Conservation (phyloP, 2,329 filamentous ascomycete genomes). For the Arthrobotrys iridis region DNA sequence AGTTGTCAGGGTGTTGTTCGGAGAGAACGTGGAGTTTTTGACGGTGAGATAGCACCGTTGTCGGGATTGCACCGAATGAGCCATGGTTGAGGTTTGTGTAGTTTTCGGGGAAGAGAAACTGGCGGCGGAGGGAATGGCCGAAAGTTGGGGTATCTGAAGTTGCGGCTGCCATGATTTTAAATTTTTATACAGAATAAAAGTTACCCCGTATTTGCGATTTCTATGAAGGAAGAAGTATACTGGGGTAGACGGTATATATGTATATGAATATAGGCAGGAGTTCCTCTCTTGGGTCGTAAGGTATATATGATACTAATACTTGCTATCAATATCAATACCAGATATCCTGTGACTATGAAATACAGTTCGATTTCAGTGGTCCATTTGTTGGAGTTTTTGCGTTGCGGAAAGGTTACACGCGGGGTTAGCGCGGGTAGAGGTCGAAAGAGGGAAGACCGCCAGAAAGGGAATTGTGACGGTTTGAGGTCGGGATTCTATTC, state of each 20-base stretch:
- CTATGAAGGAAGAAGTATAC: no score
- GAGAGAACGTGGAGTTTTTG: conserved; percentile 72
- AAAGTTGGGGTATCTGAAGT: conserved; percentile 17
- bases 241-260: no score
- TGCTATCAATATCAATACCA: no score
- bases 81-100: conserved; percentile 62
- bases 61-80: conserved; percentile 82
- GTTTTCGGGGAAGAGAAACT: conserved; percentile 50
- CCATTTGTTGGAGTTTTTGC: conserved; percentile 36
- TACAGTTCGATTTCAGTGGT: neutral
- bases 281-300: no score
- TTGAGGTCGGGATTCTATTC: neutral
- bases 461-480: neutral
- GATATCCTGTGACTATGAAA: neutral
- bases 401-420: conserved; percentile 46
- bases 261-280: no score
- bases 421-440: conserved; percentile 18
- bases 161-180: neutral
- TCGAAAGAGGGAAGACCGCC: conserved; percentile 18
- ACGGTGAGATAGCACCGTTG: conserved; percentile 69
- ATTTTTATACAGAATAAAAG: no score
- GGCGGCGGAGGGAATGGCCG: conserved; percentile 31
- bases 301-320: no score
- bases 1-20: conserved; percentile 77
- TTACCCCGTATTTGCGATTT: no score